These are phyloP conservation scores for Colletotrichum nymphaeae DNA, from an alignment of 2,329 filamentous ascomycete species.

Conservation along the genomic window DNA sequence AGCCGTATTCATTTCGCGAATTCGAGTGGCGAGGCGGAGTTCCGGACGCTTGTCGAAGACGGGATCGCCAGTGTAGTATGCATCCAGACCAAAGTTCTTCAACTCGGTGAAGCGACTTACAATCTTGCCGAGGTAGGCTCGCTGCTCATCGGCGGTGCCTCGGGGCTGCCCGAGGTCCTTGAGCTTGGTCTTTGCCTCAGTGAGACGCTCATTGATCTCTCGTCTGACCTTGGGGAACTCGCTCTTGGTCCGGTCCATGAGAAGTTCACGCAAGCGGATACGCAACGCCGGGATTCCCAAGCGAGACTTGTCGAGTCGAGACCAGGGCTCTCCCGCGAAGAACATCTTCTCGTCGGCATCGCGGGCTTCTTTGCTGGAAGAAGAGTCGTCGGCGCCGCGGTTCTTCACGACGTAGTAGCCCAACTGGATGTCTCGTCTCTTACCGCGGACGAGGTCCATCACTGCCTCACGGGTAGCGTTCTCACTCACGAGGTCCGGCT, in stretches of 20 bases:
- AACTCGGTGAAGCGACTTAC: slow-evolving; percentile 44
- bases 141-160: slow-evolving; percentile 43
- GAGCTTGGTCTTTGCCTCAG: slow-evolving; percentile 32
- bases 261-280: slow-evolving; percentile 39
- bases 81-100: slow-evolving; percentile 47
- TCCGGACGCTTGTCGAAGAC: slow-evolving; percentile 43
- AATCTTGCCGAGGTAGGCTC: slow-evolving; percentile 48
- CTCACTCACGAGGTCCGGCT: slow-evolving; percentile 54
- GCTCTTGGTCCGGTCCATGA: slow-evolving; percentile 42
- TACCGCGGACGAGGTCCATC: slow-evolving; percentile 34
- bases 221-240: slow-evolving; percentile 42
- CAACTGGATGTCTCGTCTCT: slow-evolving; percentile 36
- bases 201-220: slow-evolving; percentile 36
- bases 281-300: slow-evolving; percentile 41
- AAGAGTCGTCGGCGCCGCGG: slow-evolving; percentile 39
- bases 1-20: slow-evolving; percentile 50
- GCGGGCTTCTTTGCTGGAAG: background rate
- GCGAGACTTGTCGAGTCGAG: slow-evolving; percentile 36
- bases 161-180: slow-evolving; percentile 46
- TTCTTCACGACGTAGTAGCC: slow-evolving; percentile 41
- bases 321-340: slow-evolving; percentile 29
- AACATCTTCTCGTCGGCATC: slow-evolving; percentile 2
- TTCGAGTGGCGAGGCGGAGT: slow-evolving; percentile 51
- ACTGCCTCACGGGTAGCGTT: slow-evolving; percentile 33
- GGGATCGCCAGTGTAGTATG: slow-evolving; percentile 45